These are phyloP conservation scores for Linnemannia zychae DNA, from an alignment of 192 early-diverging fungal genomes.

Conservation along the genomic window DNA sequence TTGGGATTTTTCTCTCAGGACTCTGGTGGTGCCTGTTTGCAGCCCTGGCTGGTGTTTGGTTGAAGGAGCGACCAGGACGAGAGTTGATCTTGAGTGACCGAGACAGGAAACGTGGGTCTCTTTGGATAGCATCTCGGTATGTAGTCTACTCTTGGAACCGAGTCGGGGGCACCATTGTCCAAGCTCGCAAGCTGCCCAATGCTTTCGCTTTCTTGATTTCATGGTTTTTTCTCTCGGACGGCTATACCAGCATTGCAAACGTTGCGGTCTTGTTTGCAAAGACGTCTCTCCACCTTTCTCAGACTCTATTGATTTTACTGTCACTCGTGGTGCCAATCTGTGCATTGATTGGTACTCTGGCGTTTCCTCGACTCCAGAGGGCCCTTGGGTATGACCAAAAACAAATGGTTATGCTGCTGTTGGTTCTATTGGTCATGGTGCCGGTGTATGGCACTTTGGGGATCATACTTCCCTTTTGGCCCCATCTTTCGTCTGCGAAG, in stretches of 20 bases:
- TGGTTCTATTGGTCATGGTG: conserved; percentile 51
- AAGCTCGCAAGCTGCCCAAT: conserved; percentile 62
- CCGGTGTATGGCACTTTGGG: conserved; percentile 60
- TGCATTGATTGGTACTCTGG: conserved; percentile 63
- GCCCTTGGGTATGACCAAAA: conserved; percentile 31
- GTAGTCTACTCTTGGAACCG: conserved; percentile 57
- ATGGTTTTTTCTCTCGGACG: conserved; percentile 78
- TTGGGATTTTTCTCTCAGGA: conserved; percentile 63
- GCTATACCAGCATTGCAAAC: conserved; percentile 66
- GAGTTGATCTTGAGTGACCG: conserved; percentile 51
- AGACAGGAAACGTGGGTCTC: conserved; percentile 28
- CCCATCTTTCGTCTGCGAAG: conserved; percentile 28
- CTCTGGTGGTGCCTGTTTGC: conserved; percentile 68
- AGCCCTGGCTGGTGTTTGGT: conserved; percentile 53
- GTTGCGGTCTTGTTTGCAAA: conserved; percentile 73
- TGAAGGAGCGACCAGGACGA: conserved; percentile 61
- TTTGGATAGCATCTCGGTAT: conserved; percentile 42
- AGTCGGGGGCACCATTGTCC: conserved; percentile 56
- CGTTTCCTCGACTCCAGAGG: conserved; percentile 64
- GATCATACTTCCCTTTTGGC: conserved; percentile 49
- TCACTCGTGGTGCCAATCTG: conserved; percentile 68
- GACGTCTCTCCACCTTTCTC: conserved; percentile 62
- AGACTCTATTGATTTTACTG: conserved; percentile 61
- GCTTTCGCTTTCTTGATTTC: conserved; percentile 71
- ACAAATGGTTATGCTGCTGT: conserved; percentile 60